These are phyloP conservation scores for Colletotrichum shisoi DNA, from an alignment of 2,329 filamentous ascomycete species.

Conservation along the genomic window DNA sequence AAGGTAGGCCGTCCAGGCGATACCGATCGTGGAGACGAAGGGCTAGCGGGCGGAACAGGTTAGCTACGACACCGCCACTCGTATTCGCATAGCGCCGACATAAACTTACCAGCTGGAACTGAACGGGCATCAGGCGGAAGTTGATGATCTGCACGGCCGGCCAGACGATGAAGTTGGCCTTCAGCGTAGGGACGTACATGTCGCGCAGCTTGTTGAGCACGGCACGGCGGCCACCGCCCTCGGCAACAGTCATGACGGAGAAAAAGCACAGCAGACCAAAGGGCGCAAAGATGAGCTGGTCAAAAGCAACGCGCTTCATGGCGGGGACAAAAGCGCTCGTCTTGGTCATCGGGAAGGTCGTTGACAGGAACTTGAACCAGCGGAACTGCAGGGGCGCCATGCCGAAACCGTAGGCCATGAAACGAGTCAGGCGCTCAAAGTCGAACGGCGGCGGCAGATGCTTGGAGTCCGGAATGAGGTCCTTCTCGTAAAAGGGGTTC, in stretches of 20 bases:
- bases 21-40: conserved; percentile 94
- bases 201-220: conserved; percentile 86
- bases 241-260: conserved; percentile 93
- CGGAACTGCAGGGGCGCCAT: conserved; percentile 96
- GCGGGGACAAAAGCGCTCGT: conserved; percentile 76
- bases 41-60: conserved; percentile 64
- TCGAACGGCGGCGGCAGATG: conserved; percentile 83
- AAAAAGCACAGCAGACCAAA: conserved; percentile 89
- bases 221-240: conserved; percentile 85
- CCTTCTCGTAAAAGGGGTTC: conserved; percentile 70
- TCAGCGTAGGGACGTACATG: conserved; percentile 91
- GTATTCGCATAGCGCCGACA: not conserved
- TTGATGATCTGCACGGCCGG: conserved; percentile 95
- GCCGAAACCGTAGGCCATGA: conserved; percentile 96
- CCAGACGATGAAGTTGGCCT: conserved; percentile 96
- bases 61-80: conserved; percentile 9
- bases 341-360: conserved; percentile 85
- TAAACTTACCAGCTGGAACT: conserved; percentile 88
- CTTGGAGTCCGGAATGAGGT: conserved; percentile 71
- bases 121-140: conserved; percentile 92
- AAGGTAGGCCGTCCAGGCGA: conserved; percentile 96
- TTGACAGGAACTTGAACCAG: conserved; percentile 89
- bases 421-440: conserved; percentile 90
- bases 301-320: conserved; percentile 87
- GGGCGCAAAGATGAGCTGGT: conserved; percentile 93